Evolutionary conservation across 2,329 filamentous ascomycete species (phyloP).

Genomic region (Orbilia ellipsospora): DNA sequence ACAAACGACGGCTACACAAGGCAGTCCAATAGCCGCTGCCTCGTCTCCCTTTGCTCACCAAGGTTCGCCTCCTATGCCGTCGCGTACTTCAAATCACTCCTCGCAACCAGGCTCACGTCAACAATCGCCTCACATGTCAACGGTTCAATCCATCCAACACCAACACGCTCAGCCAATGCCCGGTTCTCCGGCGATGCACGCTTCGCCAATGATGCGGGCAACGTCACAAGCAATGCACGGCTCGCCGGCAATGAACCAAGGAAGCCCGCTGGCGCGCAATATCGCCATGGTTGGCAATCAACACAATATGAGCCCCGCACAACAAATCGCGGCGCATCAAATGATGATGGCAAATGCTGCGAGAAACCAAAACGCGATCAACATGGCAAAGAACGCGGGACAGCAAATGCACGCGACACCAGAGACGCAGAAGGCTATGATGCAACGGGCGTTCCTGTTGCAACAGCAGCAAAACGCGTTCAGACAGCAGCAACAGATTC

Average conservation of each 20-base stretch:
- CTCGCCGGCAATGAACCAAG: constrained; percentile 50
- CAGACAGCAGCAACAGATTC: constrained; percentile 32
- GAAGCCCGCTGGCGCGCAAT: constrained; percentile 42
- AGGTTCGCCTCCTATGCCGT: constrained; percentile 42
- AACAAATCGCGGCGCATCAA: constrained; percentile 51
- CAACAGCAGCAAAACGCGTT: constrained; percentile 37
- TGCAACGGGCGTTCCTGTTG: constrained; percentile 47
- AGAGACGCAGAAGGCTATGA: constrained; percentile 51
- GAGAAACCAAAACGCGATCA: constrained; percentile 45
- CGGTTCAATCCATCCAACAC: constrained; percentile 46
- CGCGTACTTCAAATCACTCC: constrained; percentile 46
- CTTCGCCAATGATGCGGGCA: constrained; percentile 52
- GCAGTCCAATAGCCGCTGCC: constrained; percentile 48
- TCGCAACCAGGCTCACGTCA: constrained; percentile 54
- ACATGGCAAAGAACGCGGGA: constrained; percentile 38
- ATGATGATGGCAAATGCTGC: constrained; percentile 53
- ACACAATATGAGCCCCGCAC: constrained; percentile 28
- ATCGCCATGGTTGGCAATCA: constrained; percentile 41
- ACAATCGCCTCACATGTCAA: constrained; percentile 53
- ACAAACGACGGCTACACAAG: constrained; percentile 50
- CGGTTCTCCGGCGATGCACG: constrained; percentile 51
- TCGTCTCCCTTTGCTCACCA: constrained; percentile 47
- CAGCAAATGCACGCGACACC: constrained; percentile 50
- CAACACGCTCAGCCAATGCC: constrained; percentile 51
- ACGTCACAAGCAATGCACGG: constrained; percentile 46